These are phyloP conservation scores for Phallus indusiatus DNA, from an alignment of 768 basidiomycete species.

Conservation along the genomic window DNA sequence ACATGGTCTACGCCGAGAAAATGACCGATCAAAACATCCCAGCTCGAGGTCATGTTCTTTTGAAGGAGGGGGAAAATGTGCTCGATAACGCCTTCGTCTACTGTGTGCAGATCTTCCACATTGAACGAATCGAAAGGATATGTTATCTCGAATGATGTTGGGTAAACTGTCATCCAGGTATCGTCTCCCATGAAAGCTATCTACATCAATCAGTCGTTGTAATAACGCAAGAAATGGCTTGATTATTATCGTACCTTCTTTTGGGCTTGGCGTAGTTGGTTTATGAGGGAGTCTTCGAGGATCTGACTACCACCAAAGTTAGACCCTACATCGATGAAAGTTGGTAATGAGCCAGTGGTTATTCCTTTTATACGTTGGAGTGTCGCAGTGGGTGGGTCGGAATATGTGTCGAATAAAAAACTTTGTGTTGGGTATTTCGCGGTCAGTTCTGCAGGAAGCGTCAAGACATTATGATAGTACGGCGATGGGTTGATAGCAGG, in stretches of 20 bases:
- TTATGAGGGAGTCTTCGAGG: slow-evolving; percentile 79
- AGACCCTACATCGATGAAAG: slow-evolving; percentile 88
- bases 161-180: slow-evolving; percentile 91
- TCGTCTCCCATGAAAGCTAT: slow-evolving; percentile 93
- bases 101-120: slow-evolving; percentile 94
- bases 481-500: slow-evolving; percentile 53
- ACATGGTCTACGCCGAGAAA: slow-evolving; percentile 95
- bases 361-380: slow-evolving; percentile 92
- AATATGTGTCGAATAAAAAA: slow-evolving; percentile 79
- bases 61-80: slow-evolving; percentile 74
- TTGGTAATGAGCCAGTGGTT: slow-evolving; percentile 91
- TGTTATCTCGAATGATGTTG: slow-evolving; percentile 55
- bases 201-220: slow-evolving; percentile 30
- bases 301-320: slow-evolving; percentile 87
- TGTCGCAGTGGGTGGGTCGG: slow-evolving; percentile 93
- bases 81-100: slow-evolving; percentile 81
- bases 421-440: slow-evolving; percentile 56
- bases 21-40: slow-evolving; percentile 88
- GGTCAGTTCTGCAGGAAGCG: slow-evolving; percentile 67
- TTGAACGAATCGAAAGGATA: slow-evolving; percentile 95
- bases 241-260: slow-evolving; percentile 39
- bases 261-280: slow-evolving; percentile 52
- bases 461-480: slow-evolving; percentile 75
- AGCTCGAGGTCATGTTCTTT: slow-evolving; percentile 38
- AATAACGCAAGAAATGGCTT: slow-evolving; percentile 9